phyloP scores from a whole-genome alignment of 306 rosid genomes.

The Trifolium repens region DNA sequence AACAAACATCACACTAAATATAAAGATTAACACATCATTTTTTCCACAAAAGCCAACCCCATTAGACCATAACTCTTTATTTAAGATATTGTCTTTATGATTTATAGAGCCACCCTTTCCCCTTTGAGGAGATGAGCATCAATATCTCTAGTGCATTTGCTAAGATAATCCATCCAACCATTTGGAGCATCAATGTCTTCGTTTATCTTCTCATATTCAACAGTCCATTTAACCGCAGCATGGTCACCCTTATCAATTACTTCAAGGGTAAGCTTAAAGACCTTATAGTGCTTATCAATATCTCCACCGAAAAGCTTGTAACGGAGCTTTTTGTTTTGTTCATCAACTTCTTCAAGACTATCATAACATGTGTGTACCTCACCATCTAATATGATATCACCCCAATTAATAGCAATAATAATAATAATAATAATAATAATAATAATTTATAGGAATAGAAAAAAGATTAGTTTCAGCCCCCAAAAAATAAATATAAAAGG shows the following conservation, averaged over 20 bases:
- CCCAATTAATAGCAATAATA: no score
- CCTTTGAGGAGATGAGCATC: slow-evolving; percentile 40
- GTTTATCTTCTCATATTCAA: slow-evolving; percentile 39
- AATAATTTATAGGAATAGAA: no score
- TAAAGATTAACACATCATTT: background rate
- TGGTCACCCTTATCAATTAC: background rate
- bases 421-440: no score
- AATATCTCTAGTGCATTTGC: slow-evolving; percentile 25
- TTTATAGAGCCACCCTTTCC: background rate
- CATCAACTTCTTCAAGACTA: slow-evolving; percentile 19
- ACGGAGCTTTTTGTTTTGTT: background rate
- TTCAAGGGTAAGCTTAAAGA: slow-evolving; percentile 7
- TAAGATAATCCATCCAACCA: slow-evolving; percentile 10
- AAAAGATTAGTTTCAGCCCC: no score
- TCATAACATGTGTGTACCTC: slow-evolving; percentile 9
- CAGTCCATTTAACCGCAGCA: slow-evolving; percentile 24
- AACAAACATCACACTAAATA: background rate
- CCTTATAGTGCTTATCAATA: background rate
- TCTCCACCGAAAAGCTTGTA: slow-evolving; percentile 20
- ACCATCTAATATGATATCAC: no score
- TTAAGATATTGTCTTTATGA: background rate
- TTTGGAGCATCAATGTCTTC: slow-evolving; percentile 40
- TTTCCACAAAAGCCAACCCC: background rate
- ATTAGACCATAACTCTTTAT: background rate
- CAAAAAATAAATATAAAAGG: no score